Conservation (phyloP, 768 basidiomycete species). For the Leccinum subgranulosum region DNA sequence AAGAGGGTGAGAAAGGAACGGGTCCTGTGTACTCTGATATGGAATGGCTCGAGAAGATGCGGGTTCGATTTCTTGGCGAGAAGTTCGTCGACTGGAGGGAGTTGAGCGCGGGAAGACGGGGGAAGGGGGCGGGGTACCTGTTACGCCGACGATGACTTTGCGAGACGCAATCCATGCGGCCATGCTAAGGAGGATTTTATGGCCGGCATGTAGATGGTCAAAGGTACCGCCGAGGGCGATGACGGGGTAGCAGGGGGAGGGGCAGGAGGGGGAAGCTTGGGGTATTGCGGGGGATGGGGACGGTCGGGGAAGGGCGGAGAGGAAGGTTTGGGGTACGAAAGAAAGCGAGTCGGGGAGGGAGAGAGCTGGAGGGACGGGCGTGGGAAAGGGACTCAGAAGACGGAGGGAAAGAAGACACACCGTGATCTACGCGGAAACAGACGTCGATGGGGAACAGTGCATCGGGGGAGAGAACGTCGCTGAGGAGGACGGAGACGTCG, state of each 20-base stretch:
- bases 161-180: slow-evolving; percentile 73
- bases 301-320: slow-evolving; percentile 8
- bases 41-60: slow-evolving; percentile 62
- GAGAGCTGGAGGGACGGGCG: slow-evolving; percentile 17
- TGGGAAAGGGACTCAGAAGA: slow-evolving; percentile 1
- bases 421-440: slow-evolving; percentile 43
- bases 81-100: slow-evolving; percentile 58
- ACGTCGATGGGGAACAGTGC: slow-evolving; percentile 36
- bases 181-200: slow-evolving; percentile 95
- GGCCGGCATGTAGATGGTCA: slow-evolving; percentile 95
- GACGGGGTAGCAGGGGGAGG: slow-evolving; percentile 48
- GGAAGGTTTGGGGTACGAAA: slow-evolving; percentile 31
- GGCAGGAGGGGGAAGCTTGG: neutral
- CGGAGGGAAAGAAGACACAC: slow-evolving; percentile 30
- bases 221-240: slow-evolving; percentile 94
- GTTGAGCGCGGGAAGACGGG: slow-evolving; percentile 9
- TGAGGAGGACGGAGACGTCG: slow-evolving; percentile 74
- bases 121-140: slow-evolving; percentile 46
- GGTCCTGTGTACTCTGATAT: slow-evolving; percentile 52
- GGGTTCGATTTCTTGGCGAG: slow-evolving; percentile 69
- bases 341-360: slow-evolving; percentile 43
- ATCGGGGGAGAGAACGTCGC: slow-evolving; percentile 48
- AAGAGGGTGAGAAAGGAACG: slow-evolving; percentile 70
- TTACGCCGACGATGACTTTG: slow-evolving; percentile 89
- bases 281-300: neutral